A percentile compares a stretch with the other conserved stretches of the same genome.
Evolutionary conservation across 176 grass and related monocot species (phyloP).

Genomic region (Bolboschoenus planiculmis): DNA sequence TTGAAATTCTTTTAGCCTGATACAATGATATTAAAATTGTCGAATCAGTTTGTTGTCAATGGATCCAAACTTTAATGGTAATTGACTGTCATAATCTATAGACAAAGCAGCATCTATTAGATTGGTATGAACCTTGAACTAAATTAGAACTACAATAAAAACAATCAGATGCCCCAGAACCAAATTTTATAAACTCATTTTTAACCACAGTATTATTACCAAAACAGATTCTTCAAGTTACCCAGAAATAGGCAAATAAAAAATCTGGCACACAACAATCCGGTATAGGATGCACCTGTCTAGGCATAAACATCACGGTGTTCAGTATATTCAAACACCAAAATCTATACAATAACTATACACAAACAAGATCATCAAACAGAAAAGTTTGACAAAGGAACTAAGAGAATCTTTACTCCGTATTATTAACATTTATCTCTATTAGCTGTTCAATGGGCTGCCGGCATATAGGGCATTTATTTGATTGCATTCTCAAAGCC

Average conservation of each 20-base stretch:
- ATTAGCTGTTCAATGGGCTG: constrained; percentile 84
- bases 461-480: constrained; percentile 97
- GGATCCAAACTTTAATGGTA: background rate
- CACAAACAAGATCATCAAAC: background rate
- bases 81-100: background rate
- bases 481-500: constrained; percentile 72
- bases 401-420: constrained; percentile 19
- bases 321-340: background rate
- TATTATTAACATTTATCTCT: constrained; percentile 62
- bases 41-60: background rate
- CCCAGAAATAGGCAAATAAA: background rate
- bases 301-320: background rate
- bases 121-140: background rate
- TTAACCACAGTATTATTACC: background rate
- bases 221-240: background rate
- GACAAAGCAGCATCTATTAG: background rate
- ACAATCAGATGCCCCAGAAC: background rate
- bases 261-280: background rate
- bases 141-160: background rate
- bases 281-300: background rate
- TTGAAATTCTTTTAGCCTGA: background rate
- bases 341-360: constrained; percentile 17
- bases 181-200: background rate
- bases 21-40: no score
- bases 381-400: background rate